Conservation (phyloP, 345 rosid species). For the Syzygium aromaticum region DNA sequence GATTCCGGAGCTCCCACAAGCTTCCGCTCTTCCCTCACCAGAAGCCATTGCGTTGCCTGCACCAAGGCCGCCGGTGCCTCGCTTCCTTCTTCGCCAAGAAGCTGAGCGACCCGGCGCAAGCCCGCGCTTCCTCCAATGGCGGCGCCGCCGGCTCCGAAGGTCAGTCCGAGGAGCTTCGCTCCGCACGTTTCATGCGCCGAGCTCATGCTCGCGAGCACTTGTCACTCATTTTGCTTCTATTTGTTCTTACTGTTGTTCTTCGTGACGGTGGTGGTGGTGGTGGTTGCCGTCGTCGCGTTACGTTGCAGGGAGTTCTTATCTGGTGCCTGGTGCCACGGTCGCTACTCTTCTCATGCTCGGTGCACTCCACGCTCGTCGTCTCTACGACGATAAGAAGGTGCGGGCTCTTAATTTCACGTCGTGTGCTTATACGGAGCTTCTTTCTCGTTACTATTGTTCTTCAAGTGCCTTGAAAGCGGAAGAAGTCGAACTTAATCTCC, state of each 20-base stretch:
- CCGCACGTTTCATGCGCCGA: not conserved
- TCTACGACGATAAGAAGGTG: constrained; percentile 88
- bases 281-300: not conserved
- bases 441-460: not conserved
- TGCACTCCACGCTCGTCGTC: constrained; percentile 88
- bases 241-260: not conserved
- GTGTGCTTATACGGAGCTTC: not conserved
- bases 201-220: not conserved
- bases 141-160: constrained; percentile 47
- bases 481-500: not conserved
- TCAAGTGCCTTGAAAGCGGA: not conserved
- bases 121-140: constrained; percentile 35
- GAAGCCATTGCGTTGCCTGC: constrained; percentile 15
- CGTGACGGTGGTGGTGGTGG: not conserved
- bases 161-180: constrained; percentile 1
- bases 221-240: not conserved
- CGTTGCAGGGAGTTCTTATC: constrained; percentile 41
- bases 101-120: constrained; percentile 25
- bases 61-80: constrained; percentile 29
- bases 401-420: not conserved
- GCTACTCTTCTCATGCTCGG: constrained; percentile 96
- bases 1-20: constrained; percentile 25
- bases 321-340: constrained; percentile 83
- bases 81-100: constrained; percentile 34
- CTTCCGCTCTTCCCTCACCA: constrained; percentile 16